Base-by-base conservation (phyloP, 768 basidiomycete genomes). In the Russula sp. region DNA sequence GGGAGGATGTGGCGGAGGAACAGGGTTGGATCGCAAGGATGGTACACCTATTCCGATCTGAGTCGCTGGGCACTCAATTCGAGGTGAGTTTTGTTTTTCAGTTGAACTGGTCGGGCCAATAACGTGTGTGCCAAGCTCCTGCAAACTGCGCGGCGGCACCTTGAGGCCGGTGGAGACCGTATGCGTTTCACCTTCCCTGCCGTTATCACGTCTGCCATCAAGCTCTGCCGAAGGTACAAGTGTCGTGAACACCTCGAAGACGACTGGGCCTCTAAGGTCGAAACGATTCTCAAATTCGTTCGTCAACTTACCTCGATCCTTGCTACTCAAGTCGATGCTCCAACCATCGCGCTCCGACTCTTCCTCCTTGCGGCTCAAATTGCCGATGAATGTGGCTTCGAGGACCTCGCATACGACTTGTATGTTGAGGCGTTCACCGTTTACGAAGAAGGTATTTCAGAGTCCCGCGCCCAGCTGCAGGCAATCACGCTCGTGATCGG, bases 21-120 rank as follows among this genome's bases (percentile, higher is more conserved):
- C 97, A 99, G 70, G 97, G 97, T 0, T 99, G 97, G 97, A 85
- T 98, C 16, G 96, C 97, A 45, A 79, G 96, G 66, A 98, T 98
- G 92, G 90, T 98, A 2, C 97, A 99, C 78, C 73, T 98, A 37
- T 97, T 98, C 84, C 79, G 87, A 22, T 82, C 91, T 0, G 93
- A 97, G 55, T 89, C 91, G 32, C 73, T 98, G 66, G 89, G 83
- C 68, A 83, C 87, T 14, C 97, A 99, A 70, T 96, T 94, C 67
- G 88, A 94, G 82, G 95, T 91, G 63, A 32, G 84, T 34, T 31
- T 13, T 20, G 20, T 14, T 44, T 31, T 37, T 55, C 34, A 9
- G 10, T 16, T 44, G 11, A 37, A 44, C 3, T 9, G 0, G 11
- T 35, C 20, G 34, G 40, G 31, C 10, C 42, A 34, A 48, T 61